Percentiles rank a stretch among this genome's conserved stretches.
Conservation (phyloP, 306 rosid genomes). For the Adenanthera pavonina region DNA sequence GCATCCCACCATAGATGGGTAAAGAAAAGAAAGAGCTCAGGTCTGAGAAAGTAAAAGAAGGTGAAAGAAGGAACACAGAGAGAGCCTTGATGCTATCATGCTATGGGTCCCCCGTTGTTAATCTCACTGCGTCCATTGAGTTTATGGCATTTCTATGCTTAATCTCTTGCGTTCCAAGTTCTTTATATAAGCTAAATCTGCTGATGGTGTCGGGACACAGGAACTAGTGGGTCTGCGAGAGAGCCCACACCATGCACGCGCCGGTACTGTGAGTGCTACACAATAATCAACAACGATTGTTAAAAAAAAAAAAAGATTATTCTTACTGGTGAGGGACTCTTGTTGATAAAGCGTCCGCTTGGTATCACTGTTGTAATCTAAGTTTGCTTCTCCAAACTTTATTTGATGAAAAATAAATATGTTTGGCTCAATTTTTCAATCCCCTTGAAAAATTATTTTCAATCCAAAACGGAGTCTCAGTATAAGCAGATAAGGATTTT, state of each 20-base stretch:
- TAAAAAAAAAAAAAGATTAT: too few relatives aligned
- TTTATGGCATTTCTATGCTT: neutral
- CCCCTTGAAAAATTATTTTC: too few relatives aligned
- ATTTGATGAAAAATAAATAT: too few relatives aligned
- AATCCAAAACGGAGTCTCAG: too few relatives aligned
- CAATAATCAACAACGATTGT: neutral
- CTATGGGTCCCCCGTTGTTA: slow-evolving; percentile 41
- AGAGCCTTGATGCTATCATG: neutral
- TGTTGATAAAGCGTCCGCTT: too few relatives aligned
- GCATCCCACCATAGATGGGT: slow-evolving; percentile 46
- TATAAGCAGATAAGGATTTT: too few relatives aligned
- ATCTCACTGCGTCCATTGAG: neutral
- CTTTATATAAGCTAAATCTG: slow-evolving; percentile 6
- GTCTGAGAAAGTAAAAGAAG: slow-evolving; percentile 39
- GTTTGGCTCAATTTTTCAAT: too few relatives aligned
- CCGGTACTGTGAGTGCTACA: neutral
- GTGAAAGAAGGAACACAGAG: slow-evolving; percentile 28
- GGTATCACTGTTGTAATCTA: too few relatives aligned
- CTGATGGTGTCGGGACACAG: slow-evolving; percentile 31
- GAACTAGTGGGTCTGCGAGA: slow-evolving; percentile 41
- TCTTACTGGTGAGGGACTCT: too few relatives aligned
- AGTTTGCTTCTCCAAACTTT: too few relatives aligned
- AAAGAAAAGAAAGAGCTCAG: slow-evolving; percentile 25
- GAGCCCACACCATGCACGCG: slow-evolving; percentile 49
- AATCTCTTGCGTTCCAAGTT: neutral